Conservation (phyloP, 345 rosid genomes). For the Aethionema arabicum region DNA sequence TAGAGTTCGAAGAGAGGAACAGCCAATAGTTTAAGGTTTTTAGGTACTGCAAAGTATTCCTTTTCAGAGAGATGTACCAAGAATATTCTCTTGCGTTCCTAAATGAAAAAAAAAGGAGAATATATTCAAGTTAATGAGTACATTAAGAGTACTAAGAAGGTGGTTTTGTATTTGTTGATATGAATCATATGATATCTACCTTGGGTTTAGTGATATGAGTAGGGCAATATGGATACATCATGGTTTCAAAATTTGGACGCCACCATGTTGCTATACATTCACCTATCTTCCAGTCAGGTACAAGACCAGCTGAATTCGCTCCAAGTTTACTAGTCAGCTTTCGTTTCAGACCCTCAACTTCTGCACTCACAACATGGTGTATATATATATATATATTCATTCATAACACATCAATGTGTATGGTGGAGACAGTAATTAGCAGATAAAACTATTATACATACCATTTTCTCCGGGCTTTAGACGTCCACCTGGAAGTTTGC, state of each 20-base stretch:
- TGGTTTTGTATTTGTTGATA: no score
- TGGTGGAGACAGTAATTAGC: background rate
- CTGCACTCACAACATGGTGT: conserved; percentile 49
- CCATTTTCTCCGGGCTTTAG: conserved; percentile 98
- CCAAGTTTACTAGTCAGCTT: conserved; percentile 95
- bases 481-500: conserved; percentile 99
- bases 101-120: conserved; percentile 8
- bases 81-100: conserved; percentile 98
- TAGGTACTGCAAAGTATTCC: conserved; percentile 96
- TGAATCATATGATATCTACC: no score
- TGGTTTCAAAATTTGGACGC: conserved; percentile 99
- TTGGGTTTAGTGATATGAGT: conserved; percentile 95
- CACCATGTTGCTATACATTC: conserved; percentile 97
- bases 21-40: conserved; percentile 93
- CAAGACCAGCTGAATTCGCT: conserved; percentile 72
- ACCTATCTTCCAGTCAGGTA: conserved; percentile 97
- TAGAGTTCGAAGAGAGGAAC: conserved; percentile 96
- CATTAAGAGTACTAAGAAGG: background rate
- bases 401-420: conserved; percentile 7
- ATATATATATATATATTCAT: no score
- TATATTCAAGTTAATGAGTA: conserved; percentile 4
- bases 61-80: conserved; percentile 91
- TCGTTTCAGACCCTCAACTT: conserved; percentile 89
- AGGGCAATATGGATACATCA: conserved; percentile 97
- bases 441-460: conserved; percentile 28